Evolutionary conservation across 495 filamentous ascomycete genomes (phyloP).

Genomic region (Penicillium cosmopolitanum): DNA sequence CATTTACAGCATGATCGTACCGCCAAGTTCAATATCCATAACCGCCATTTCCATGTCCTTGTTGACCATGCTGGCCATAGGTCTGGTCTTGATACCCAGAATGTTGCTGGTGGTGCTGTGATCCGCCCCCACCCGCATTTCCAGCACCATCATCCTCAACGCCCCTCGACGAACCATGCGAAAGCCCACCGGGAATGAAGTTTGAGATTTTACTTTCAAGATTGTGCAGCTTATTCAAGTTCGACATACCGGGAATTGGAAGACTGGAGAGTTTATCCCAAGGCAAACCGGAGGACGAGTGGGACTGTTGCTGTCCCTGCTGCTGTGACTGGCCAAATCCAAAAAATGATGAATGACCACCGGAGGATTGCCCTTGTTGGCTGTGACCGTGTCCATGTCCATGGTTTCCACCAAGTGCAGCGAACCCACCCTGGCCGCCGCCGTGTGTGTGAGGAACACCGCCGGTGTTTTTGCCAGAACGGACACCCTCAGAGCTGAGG

Average conservation of each 20-base stretch:
- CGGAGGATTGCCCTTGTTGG: constrained; percentile 17
- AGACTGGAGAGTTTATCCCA: constrained; percentile 45
- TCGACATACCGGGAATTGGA: constrained; percentile 48
- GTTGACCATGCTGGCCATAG: constrained; percentile 5
- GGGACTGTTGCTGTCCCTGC: constrained; percentile 28
- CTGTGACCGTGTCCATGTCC: constrained; percentile 16
- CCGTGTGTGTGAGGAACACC: constrained; percentile 43
- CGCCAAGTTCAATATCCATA: constrained; percentile 3
- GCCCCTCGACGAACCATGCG: constrained; percentile 35
- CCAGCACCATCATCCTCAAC: constrained; percentile 24
- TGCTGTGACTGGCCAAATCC: constrained; percentile 16
- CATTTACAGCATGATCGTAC: neutral
- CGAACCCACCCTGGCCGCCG: constrained; percentile 30
- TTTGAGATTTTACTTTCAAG: constrained; percentile 40
- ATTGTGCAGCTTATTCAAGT: constrained; percentile 39
- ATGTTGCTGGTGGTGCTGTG: constrained; percentile 9
- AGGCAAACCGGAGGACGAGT: constrained; percentile 35
- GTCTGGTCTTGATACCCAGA: neutral
- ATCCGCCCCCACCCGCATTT: constrained; percentile 7
- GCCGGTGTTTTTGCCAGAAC: constrained; percentile 73
- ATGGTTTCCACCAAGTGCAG: constrained; percentile 28
- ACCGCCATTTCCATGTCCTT: constrained; percentile 14
- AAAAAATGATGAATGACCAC: constrained; percentile 23
- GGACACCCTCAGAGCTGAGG: constrained; percentile 80
- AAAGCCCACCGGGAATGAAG: constrained; percentile 50